Percentiles rank a stretch among this genome's conserved stretches.
Conservation (phyloP, 1,139 yeast species). For the Sugiyamaella paludigena region DNA sequence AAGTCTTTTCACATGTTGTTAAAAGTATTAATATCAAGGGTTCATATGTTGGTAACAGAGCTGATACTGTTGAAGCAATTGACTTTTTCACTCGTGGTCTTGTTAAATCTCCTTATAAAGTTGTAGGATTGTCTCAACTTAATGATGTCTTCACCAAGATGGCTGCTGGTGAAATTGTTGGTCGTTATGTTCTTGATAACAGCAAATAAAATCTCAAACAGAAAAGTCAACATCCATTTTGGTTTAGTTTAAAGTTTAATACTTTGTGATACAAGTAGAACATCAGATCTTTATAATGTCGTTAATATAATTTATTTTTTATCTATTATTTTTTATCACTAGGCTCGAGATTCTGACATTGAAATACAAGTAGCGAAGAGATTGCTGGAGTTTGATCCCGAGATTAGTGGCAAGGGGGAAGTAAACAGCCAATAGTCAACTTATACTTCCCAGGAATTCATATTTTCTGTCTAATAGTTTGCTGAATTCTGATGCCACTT, state of each 20-base stretch:
- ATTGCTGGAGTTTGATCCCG: no score
- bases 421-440: no score
- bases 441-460: no score
- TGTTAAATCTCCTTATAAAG: constrained; percentile 63
- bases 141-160: constrained; percentile 59
- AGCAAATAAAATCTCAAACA: constrained; percentile 36
- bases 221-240: not conserved
- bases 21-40: constrained; percentile 65
- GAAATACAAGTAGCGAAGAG: no score
- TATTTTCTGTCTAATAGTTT: no score
- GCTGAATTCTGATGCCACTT: no score
- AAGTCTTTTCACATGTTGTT: constrained; percentile 64
- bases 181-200: constrained; percentile 68
- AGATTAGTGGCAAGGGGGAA: no score
- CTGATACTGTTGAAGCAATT: constrained; percentile 73
- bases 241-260: not conserved
- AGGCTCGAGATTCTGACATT: no score
- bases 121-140: constrained; percentile 63
- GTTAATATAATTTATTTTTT: no score
- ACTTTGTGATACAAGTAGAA: not conserved
- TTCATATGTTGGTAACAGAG: constrained; percentile 79
- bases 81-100: constrained; percentile 69
- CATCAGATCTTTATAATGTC: no score
- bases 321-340: not conserved
- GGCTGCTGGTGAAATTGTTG: constrained; percentile 70